A percentile compares a stretch with the other conserved stretches of the same genome.
phyloP scores from a whole-genome alignment of 192 early-diverging fungal genomes.

The Linnemannia hyalina region DNA sequence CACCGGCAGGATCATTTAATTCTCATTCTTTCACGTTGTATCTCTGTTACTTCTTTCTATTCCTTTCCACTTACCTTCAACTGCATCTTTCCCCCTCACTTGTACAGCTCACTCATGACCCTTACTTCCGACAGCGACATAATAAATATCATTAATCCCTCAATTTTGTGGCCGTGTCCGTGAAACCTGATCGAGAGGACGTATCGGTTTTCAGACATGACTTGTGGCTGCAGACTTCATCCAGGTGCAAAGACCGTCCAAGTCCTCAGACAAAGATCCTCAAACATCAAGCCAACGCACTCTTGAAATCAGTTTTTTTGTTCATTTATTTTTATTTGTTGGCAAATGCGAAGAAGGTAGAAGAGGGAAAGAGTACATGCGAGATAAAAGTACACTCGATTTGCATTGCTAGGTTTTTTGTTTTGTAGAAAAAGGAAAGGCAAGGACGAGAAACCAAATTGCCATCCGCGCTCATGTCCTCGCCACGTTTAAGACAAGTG shows the following conservation, averaged over 20 bases:
- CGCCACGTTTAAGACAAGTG: slow-evolving; percentile 64
- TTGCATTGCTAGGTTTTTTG: background rate
- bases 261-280: no score
- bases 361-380: background rate
- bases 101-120: no score
- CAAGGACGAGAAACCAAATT: background rate
- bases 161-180: no score
- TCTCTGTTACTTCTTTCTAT: background rate
- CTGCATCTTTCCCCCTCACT: no score
- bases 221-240: no score
- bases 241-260: no score
- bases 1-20: background rate
- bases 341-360: background rate
- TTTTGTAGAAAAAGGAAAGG: background rate
- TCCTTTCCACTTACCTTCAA: background rate
- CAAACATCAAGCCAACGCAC: no score
- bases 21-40: background rate
- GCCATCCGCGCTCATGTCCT: no score
- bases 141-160: no score
- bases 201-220: no score
- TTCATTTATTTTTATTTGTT: background rate
- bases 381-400: background rate
- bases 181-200: no score
- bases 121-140: no score
- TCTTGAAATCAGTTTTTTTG: background rate